phyloP scores from a whole-genome alignment of 768 basidiomycete species.

The Gymnopilus junonius region DNA sequence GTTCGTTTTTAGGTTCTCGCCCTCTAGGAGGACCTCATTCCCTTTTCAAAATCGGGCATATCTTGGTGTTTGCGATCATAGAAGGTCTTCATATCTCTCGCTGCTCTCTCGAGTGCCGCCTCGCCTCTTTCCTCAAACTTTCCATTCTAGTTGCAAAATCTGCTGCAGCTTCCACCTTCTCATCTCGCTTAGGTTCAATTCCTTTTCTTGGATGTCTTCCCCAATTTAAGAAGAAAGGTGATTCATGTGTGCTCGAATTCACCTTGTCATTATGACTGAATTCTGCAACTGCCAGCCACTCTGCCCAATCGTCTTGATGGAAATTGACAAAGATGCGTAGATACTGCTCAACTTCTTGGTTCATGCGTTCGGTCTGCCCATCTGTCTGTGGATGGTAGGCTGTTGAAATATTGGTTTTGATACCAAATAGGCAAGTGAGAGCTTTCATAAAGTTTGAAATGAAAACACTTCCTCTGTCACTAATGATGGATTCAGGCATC shows the following conservation, averaged over 20 bases:
- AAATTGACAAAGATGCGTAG: constrained; percentile 20
- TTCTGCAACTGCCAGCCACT: constrained; percentile 16
- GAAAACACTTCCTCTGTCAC: too few species aligned
- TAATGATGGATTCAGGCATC: too few species aligned
- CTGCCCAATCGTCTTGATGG: constrained; percentile 17
- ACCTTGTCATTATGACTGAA: constrained; percentile 23
- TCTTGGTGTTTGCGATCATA: neutral
- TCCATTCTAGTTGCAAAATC: constrained; percentile 9
- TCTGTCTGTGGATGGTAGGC: constrained; percentile 22
- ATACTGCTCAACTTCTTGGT: constrained; percentile 26
- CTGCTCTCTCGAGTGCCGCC: constrained; percentile 2
- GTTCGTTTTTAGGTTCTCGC: constrained; percentile 3
- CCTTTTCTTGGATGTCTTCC: neutral
- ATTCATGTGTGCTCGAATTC: constrained; percentile 4
- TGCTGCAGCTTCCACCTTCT: neutral
- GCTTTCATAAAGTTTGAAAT: too few species aligned
- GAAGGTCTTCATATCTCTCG: constrained; percentile 1
- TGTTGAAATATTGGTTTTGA: neutral
- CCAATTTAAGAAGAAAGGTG: constrained; percentile 16
- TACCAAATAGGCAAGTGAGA: too few species aligned
- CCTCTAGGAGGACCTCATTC: constrained; percentile 7
- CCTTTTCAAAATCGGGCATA: neutral
- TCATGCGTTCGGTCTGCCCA: constrained; percentile 22
- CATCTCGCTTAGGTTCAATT: neutral
- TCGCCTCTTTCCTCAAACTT: neutral